Percentiles rank a stretch among this genome's conserved stretches.
Evolutionary conservation across 140 eudicot genomes (phyloP).

Genomic region (Flaveria floridana): DNA sequence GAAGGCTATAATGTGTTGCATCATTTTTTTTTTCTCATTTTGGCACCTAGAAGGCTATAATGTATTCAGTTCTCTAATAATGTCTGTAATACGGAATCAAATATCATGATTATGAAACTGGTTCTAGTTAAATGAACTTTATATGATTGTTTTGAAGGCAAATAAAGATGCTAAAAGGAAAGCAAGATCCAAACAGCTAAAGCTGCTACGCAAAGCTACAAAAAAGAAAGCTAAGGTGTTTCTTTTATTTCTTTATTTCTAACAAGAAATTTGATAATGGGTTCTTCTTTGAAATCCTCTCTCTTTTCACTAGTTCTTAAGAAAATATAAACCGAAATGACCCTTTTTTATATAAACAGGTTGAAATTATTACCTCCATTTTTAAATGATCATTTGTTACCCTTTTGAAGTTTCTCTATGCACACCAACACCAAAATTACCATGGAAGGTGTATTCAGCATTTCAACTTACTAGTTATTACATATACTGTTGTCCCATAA

Average conservation of each 20-base stretch:
- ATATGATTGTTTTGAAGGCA: constrained; percentile 46
- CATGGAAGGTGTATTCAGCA: not conserved
- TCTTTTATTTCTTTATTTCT: not conserved
- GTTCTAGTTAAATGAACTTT: not conserved
- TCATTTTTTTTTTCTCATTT: not conserved
- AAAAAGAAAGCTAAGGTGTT: constrained; percentile 79
- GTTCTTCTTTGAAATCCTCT: not conserved
- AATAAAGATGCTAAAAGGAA: constrained; percentile 86
- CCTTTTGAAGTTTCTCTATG: not conserved
- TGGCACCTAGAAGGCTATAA: constrained; percentile 1
- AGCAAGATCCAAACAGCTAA: constrained; percentile 78
- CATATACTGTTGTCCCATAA: not conserved
- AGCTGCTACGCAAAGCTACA: constrained; percentile 63
- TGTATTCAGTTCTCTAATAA: not conserved
- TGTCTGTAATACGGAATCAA: not conserved
- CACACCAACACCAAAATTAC: not conserved
- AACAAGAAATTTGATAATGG: not conserved
- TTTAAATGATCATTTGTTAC: not conserved
- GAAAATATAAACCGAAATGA: constrained; percentile 1
- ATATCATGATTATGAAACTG: not conserved
- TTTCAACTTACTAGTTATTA: not conserved
- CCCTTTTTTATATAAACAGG: not conserved
- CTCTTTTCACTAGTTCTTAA: not conserved
- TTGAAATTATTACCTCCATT: not conserved
- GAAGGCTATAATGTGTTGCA: not conserved